These are phyloP conservation scores for Pulveroboletus sp. DNA, from an alignment of 768 basidiomycete genomes.

Conservation along the genomic window DNA sequence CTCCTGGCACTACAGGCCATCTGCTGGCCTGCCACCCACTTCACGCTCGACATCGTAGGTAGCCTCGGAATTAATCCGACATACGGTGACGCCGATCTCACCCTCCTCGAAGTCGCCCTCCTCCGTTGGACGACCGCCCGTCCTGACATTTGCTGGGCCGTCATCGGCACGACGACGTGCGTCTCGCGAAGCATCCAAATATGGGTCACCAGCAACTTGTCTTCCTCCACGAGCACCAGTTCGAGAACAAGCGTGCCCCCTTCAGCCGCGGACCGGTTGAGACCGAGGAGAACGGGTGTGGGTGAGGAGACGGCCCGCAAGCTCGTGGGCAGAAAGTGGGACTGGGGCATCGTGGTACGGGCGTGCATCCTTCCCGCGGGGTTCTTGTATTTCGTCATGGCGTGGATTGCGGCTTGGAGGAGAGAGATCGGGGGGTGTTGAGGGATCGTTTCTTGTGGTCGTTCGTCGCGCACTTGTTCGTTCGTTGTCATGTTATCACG, in stretches of 20 bases:
- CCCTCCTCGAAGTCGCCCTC: constrained; percentile 25
- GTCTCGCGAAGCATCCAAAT: constrained; percentile 81
- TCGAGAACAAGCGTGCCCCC: constrained; percentile 5
- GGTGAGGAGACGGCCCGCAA: constrained; percentile 18
- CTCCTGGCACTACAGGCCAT: constrained; percentile 91
- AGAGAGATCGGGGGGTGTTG: constrained; percentile 34
- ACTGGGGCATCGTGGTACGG: constrained; percentile 69
- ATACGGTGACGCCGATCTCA: constrained; percentile 1
- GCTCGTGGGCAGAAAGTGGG: constrained; percentile 62
- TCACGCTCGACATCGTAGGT: constrained; percentile 74
- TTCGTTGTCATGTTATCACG: background rate
- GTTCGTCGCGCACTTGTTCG: background rate
- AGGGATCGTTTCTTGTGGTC: background rate
- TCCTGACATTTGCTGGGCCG: constrained; percentile 86
- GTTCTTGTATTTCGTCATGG: constrained; percentile 73
- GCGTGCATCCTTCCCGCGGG: constrained; percentile 74
- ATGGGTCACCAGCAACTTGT: constrained; percentile 93
- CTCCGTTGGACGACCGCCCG: constrained; percentile 49
- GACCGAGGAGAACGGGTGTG: constrained; percentile 13
- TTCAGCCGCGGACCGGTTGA: constrained; percentile 19
- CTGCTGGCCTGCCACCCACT: constrained; percentile 92
- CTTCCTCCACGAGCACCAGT: constrained; percentile 8
- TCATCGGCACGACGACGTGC: constrained; percentile 86
- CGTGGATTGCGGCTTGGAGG: constrained; percentile 54
- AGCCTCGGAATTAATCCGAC: constrained; percentile 21